Base-by-base conservation (phyloP, 1,284 basidiomycete species). In the Ustilago hordei region DNA sequence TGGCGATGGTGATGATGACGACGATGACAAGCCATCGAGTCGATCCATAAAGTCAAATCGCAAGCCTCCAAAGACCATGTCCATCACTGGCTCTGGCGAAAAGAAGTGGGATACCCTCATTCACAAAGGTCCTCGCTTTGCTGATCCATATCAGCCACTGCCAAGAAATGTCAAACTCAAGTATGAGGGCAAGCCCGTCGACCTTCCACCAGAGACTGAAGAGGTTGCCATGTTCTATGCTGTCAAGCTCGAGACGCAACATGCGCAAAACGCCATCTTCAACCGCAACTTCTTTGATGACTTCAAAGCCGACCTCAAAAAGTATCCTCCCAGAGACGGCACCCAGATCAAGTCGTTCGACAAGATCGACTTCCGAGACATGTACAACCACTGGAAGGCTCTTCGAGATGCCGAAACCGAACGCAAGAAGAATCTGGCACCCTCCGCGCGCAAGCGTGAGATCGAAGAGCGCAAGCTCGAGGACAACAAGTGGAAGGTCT, bases 161-260 rank as follows among this genome's bases (percentile, higher is more conserved):
- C 95, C 97, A 2, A 88, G 89, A 34, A 84, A 91, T 82, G 91
- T 98, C 86, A 97, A 93, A 89, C 94, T 99, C 93, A 93, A 92
- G 85, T 99, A 99, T 87, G 91, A 96, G 78, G 96, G 94, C 76
- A 91, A 92, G 85, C 86, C 89, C 6, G 90, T 98, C 48, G 89
- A 92, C 67, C 91, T 99, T 23, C 91, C 94, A 13, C 91, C 90
- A 13, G 93, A 93, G 78, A 90, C 95, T 1, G 97, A 99, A 87
- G 97, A 99, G 87, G 95, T 99, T 47, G 97, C 97, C 52, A 93
- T 93, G 41, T 99, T 99, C 88, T 99, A 96, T 83, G 97, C 89
- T 34, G 93, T 95, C 35, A 91, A 99, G 89, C 85, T 99, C 60
- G 95, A 96, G 86, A 93, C 94, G 3, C 94, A 96, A 78, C 95